A percentile compares a stretch with the other conserved stretches of the same genome.
phyloP scores from a whole-genome alignment of 2,329 filamentous ascomycete species.

The Neonectria magnoliae region DNA sequence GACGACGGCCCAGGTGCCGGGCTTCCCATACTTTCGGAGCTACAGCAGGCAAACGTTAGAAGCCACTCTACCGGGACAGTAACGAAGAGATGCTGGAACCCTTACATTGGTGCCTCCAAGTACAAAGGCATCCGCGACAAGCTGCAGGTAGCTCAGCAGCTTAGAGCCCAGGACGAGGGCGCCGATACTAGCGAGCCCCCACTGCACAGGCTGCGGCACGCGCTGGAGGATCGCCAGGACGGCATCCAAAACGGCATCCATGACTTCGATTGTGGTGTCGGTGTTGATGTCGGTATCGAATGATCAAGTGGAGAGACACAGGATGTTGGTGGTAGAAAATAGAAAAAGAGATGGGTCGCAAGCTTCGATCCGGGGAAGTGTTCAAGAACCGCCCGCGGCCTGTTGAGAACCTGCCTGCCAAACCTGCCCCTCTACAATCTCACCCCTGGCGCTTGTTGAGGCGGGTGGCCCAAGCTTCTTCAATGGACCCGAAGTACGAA shows the following conservation, averaged over 20 bases:
- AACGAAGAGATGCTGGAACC: slow-evolving; percentile 9
- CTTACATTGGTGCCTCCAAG: slow-evolving; percentile 71
- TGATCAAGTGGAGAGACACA: neutral
- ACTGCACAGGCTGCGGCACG: slow-evolving; percentile 14
- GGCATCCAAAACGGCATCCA: slow-evolving; percentile 38
- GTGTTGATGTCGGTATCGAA: neutral
- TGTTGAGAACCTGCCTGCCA: neutral
- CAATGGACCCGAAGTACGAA: slow-evolving; percentile 16
- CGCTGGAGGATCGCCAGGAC: slow-evolving; percentile 40
- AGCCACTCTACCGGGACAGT: neutral
- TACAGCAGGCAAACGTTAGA: slow-evolving; percentile 48
- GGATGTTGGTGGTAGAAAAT: neutral
- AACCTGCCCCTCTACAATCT: slow-evolving; percentile 32
- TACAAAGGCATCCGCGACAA: slow-evolving; percentile 75
- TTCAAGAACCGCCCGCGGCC: slow-evolving; percentile 6
- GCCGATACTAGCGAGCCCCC: slow-evolving; percentile 63
- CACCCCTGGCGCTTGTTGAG: slow-evolving; percentile 43
- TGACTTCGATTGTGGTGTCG: slow-evolving; percentile 24
- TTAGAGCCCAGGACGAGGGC: slow-evolving; percentile 67
- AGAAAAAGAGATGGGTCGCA: neutral
- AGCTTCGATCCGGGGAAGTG: neutral
- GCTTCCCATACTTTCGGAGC: slow-evolving; percentile 90
- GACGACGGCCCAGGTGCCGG: slow-evolving; percentile 92
- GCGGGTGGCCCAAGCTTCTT: slow-evolving; percentile 42
- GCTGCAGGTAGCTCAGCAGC: slow-evolving; percentile 66